Evolutionary conservation across 208 protist species (phyloP), one percentile per base, ranked within the genome.

Genomic region (Trypanosomatidae sp.): DNA sequence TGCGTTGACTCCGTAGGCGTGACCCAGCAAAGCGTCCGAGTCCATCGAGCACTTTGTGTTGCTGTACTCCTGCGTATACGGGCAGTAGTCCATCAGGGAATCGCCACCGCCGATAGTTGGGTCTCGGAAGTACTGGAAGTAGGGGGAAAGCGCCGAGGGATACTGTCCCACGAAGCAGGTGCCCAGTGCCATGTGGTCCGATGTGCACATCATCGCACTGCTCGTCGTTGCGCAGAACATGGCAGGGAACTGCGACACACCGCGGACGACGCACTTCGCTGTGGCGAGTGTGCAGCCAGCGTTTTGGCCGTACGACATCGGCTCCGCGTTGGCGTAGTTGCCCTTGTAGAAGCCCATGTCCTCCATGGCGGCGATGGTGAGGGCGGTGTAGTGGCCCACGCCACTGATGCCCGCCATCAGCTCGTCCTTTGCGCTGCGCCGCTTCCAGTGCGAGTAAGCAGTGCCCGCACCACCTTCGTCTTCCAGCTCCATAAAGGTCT

Each of bases 291-390:
- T 49, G 71, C 91, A 96, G 8, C 94, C 94, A 0, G 59, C 39
- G 10, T 85, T 74, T 25, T 79, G 66, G 41, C 95, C 93, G 85
- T 86, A 98, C 28, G 55, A 30, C 79, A 97, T 90, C 28, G 64
- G 60, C 55, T 95, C 85, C 9, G 81, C 87, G 46, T 82, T 82
- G 44, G 2, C 67, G 73, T 88, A 95, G 72, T 86, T 82, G 36
- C 78, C 90, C 8, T 58, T 39, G 80, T 96, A 98, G 68, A 77
- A 94, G 25, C 87, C 87, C 15, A 89, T 66, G 71, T 96, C 91
- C 41, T 95, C 78, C 59, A 98, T 92, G 1, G 82, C 62, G 0
- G 92, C 82, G 55, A 98, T 81, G 22, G 93, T 98, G 7, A 98
- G 62, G 8, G 74, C 80, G 36, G 72, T 90, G 74, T 85, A 89